phyloP scores from a whole-genome alignment of 352 stramenopile species.

The Albugo candida region DNA sequence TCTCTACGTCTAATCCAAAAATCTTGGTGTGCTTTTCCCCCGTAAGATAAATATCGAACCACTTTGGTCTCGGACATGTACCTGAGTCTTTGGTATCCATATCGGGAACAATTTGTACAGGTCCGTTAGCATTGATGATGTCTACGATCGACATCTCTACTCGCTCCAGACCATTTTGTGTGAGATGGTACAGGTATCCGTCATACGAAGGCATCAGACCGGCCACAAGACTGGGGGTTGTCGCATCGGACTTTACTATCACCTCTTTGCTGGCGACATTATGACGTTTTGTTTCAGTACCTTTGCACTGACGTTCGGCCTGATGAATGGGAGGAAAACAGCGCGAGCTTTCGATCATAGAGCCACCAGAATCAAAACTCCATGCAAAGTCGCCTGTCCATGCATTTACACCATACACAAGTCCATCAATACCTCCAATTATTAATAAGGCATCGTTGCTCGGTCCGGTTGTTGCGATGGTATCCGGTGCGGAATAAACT shows the following conservation, averaged over 20 bases:
- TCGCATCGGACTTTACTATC: not conserved
- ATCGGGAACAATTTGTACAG: constrained; percentile 26
- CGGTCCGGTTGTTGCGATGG: not conserved
- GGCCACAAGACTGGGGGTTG: constrained; percentile 13
- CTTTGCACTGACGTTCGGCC: not conserved
- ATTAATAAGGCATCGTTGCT: constrained; percentile 17
- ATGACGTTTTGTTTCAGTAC: no score
- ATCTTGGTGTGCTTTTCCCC: constrained; percentile 57
- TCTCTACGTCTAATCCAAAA: constrained; percentile 44
- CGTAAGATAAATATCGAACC: constrained; percentile 39
- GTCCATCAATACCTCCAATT: constrained; percentile 47
- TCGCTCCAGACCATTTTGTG: constrained; percentile 33
- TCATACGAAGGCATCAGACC: constrained; percentile 59
- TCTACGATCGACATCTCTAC: constrained; percentile 61
- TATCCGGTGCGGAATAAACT: no score
- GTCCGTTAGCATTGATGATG: constrained; percentile 51
- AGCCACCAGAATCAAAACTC: constrained; percentile 65
- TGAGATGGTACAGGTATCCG: constrained; percentile 53
- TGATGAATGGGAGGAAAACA: not conserved
- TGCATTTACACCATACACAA: constrained; percentile 54
- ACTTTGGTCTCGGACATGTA: no score
- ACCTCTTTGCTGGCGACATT: not conserved
- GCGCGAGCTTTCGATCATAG: constrained; percentile 32
- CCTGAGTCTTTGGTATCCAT: constrained; percentile 4
- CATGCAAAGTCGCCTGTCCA: constrained; percentile 63